Base-by-base conservation (phyloP, 139 green algal genomes). In the Coelastrella sp. region DNA sequence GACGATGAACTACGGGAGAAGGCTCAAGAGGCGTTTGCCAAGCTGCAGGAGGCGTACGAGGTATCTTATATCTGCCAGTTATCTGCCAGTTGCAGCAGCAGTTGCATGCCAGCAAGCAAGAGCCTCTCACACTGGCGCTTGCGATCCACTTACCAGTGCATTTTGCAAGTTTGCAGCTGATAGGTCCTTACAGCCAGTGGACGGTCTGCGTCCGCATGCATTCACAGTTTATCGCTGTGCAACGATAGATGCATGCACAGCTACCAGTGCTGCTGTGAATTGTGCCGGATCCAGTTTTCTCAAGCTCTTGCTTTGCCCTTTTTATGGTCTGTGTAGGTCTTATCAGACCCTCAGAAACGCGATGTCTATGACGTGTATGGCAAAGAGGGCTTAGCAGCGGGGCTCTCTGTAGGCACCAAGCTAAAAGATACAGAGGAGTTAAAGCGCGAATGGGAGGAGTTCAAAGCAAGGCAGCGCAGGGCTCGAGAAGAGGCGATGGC, bases 1-100 rank as follows among this genome's bases (percentile, higher is more conserved):
- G 85, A 93, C 11, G 66, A 87, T 2, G 84, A 93, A 14, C 90
- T 93, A 0, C 91, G 93, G 56, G 79, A 88, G 13, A 77, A 84
- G 19, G 94, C 94, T 0, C 88, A 95, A 76, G 91, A 95, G 23
- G 91, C 92, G 0, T 96, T 96, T 47, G 32, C 85, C 7, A 89
- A 90, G 81, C 79, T 95, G 71, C 92, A 94, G 61, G 86, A 83
- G 16, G 77, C 77, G 5, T 83, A 83, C 65, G 77, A 83, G 14
- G 68, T 76, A 47, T 47, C 32, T 47, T 47, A 47, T 47, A 1
- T 47, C 32, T 47, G 32, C 32, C 32, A 47, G 32, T 47, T 47
- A 1, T 47, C 32, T 47, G 32, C 32, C 32, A 47, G 32, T 47
- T 47, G 32, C 32, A 47, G 32, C 32, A 47, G 32, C 32, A 47